Evolutionary conservation across 441 rosid genomes (phyloP).

Genomic region (Geranium incanum): DNA sequence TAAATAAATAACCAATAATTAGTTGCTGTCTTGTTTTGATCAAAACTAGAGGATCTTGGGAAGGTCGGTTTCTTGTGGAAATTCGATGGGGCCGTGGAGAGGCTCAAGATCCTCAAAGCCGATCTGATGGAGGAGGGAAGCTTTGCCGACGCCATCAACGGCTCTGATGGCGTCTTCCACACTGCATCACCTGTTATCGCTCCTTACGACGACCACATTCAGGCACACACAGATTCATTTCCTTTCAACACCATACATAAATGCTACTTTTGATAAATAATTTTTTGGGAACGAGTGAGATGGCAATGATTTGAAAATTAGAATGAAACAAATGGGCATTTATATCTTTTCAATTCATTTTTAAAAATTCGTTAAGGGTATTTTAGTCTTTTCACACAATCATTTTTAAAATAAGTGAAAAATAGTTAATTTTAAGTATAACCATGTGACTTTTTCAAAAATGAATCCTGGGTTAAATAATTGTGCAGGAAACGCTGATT

Average conservation of each 20-base stretch:
- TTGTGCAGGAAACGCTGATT: constrained; percentile 42
- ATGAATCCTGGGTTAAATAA: no score
- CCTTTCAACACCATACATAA: no score
- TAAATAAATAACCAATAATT: no score
- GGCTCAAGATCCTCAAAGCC: constrained; percentile 61
- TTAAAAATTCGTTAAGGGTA: no score
- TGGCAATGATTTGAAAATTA: no score
- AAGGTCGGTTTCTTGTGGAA: constrained; percentile 55
- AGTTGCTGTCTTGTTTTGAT: not conserved
- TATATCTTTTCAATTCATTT: no score
- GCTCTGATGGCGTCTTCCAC: constrained; percentile 80
- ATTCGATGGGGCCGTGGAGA: constrained; percentile 59
- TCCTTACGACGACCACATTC: constrained; percentile 47
- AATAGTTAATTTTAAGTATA: no score
- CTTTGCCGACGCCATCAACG: constrained; percentile 62
- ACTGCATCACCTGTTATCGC: constrained; percentile 74
- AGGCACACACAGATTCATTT: constrained; percentile 25
- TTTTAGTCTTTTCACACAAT: no score
- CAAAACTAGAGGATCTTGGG: constrained; percentile 34
- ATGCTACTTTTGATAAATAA: not conserved
- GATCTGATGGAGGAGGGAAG: constrained; percentile 63
- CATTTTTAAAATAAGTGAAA: no score
- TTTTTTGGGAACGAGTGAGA: no score
- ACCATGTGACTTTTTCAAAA: no score
- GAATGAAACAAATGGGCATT: no score